Evolutionary conservation across 352 stramenopile species (phyloP), one percentile per base, ranked within the genome.

Genomic region (Globisporangium orthogonon): DNA sequence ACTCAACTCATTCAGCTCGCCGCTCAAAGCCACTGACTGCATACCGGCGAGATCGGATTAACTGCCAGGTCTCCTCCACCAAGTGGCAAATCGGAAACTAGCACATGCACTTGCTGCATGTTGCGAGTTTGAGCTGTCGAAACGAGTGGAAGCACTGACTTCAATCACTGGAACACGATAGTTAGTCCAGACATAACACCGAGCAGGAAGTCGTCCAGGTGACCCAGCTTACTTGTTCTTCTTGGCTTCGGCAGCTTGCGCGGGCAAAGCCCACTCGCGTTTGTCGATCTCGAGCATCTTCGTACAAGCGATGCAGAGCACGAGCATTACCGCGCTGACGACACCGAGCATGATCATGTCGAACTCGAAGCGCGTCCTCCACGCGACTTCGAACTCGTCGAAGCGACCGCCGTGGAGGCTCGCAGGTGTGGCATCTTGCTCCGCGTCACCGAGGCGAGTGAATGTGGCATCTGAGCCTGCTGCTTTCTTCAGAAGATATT

Each of bases 201-300:
- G 2, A 14, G 9, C 13, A 7, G 17, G 0, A 47, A 5, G 0
- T 2, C 17, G 15, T 11, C 41, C 7, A 13, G 4, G 13, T 9
- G 15, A 7, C 41, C 7, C n/a, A 18, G 41, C 41, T 18, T 47
- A 18, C 15, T 5, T 28, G 15, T 10, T 28, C 35, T 56, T 56
- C 37, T 47, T 53, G 7, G 7, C 48, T 14, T 3, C 10, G 5
- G 14, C 29, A 15, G 17, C 30, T n/a, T 43, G 37, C 37, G 37
- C 11, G 7, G 37, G 11, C 11, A 43, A 13, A 2, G 11, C 37
- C 37, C 37, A 43, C 37, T 43, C 37, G 11, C 44, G 54, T 23
- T 59, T 59, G 54, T 59, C 54, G 2, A 17, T 49, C 28, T 15
- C 28, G 28, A 54, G 46, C 46, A 60, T 54, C 35, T 52, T 44